phyloP scores from a whole-genome alignment of 78 protist genomes.

The Ministeria vibrans region DNA sequence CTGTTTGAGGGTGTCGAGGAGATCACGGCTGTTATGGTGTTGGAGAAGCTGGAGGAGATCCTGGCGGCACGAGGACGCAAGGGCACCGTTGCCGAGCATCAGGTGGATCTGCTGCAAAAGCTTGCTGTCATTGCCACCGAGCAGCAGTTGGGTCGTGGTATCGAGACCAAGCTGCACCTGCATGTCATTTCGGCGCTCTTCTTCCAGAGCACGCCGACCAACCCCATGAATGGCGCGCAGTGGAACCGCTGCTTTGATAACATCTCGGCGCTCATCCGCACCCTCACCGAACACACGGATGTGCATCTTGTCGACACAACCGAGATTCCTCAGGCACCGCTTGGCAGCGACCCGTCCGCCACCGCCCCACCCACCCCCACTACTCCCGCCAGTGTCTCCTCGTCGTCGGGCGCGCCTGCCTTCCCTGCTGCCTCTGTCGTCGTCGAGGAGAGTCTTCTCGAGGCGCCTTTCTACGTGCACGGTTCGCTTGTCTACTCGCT shows the following conservation, averaged over 20 bases:
- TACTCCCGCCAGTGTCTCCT: background rate
- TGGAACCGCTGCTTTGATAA: conserved; percentile 31
- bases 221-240: conserved; percentile 25
- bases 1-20: background rate
- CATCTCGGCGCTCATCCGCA: background rate
- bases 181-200: conserved; percentile 48
- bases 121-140: conserved; percentile 11
- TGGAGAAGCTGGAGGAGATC: background rate
- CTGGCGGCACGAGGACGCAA: background rate
- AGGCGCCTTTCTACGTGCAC: background rate
- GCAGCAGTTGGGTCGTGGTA: conserved; percentile 28
- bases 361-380: too few species aligned
- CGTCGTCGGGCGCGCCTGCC: background rate
- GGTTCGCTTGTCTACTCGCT: conserved; percentile 44
- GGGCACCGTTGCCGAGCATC: conserved; percentile 37
- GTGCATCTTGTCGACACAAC: too few species aligned
- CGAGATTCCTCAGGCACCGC: too few species aligned
- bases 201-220: conserved; percentile 35
- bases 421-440: background rate
- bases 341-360: too few species aligned
- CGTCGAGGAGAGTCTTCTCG: background rate
- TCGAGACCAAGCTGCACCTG: conserved; percentile 29
- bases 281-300: background rate
- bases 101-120: conserved; percentile 25
- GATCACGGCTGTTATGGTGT: background rate